Conservation (phyloP, 129 eudicot species). For the carrot (Daucus carota) region DH1_v3.0 NC_030386.2:3957001-3957500, state of each 20-base stretch:
- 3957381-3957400: slow-evolving; percentile 86
- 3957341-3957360: not conserved
- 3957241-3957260: not conserved
- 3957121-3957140: not conserved
- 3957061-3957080: not conserved
- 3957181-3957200: not conserved
- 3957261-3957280: not conserved
- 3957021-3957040: not conserved
- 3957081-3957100: not conserved
- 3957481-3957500: too few relatives aligned
- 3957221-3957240: not conserved
- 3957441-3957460: not conserved
- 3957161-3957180: not conserved
- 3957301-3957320: not conserved
- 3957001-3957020: not conserved
- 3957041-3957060: not conserved
- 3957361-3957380: slow-evolving; percentile 70
- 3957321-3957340: slow-evolving; percentile 16
- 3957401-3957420: not conserved
- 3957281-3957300: not conserved
- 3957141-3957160: not conserved
- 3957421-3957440: not conserved
- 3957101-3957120: not conserved
- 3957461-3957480: not conserved
- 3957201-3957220: not conserved